These are phyloP conservation scores for Tremellales sp. DNA, from an alignment of 1,284 basidiomycete genomes.

Conservation along the genomic window DNA sequence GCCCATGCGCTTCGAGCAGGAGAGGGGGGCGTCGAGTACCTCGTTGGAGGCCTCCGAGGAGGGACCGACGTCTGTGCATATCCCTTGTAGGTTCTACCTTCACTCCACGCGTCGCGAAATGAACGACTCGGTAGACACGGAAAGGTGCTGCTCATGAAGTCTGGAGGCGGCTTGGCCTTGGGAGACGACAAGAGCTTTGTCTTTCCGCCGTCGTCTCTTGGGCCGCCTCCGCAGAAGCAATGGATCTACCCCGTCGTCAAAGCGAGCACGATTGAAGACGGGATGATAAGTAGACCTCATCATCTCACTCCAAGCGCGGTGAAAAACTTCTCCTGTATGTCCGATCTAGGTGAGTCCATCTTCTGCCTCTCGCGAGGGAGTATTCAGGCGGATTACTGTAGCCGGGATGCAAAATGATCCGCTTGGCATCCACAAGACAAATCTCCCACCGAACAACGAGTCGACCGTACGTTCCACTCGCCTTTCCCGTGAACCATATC, in stretches of 20 bases:
- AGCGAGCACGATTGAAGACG: conserved; percentile 19
- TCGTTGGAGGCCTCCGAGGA: conserved; percentile 22
- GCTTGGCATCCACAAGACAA: conserved; percentile 25
- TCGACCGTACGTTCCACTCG: conserved; percentile 17
- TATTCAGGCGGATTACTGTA: background rate
- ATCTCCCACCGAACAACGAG: conserved; percentile 18
- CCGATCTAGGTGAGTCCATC: conserved; percentile 22
- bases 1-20: conserved; percentile 22
- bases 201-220: too few species aligned
- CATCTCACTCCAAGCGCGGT: conserved; percentile 17
- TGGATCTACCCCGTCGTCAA: conserved; percentile 22
- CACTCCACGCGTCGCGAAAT: too few species aligned
- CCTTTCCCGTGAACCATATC: too few species aligned
- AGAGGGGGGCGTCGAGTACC: conserved; percentile 22
- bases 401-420: background rate
- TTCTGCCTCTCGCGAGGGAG: background rate
- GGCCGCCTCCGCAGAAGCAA: too few species aligned
- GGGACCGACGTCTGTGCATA: conserved; percentile 22
- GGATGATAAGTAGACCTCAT: conserved; percentile 18
- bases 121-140: too few species aligned
- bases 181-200: too few species aligned
- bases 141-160: too few species aligned
- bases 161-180: too few species aligned
- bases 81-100: conserved; percentile 30
- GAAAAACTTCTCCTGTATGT: conserved; percentile 16